Base-by-base conservation (phyloP, 306 rosid species). In the Malus domestica region DNA sequence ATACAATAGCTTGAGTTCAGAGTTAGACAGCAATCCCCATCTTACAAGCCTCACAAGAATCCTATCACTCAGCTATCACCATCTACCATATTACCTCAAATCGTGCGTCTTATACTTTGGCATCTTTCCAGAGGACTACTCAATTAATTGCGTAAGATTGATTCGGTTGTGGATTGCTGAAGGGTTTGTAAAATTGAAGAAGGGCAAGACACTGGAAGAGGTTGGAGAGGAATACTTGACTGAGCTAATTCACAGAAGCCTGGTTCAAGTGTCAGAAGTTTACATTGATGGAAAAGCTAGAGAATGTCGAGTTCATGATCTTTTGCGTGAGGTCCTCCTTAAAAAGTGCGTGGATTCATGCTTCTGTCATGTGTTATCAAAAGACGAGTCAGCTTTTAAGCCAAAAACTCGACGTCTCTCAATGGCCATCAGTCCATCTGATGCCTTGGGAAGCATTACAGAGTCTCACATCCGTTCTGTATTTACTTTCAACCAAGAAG, bases 31-130 rank as follows among this genome's bases (percentile, higher is more conserved):
- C 4, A 69, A 74, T 51, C 45, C 68, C 6, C 76, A 75, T 19
- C 76, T 80, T 7, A 8, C 55, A 16, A 74, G 49, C 18, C 45
- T 80, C 35, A 15, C 13, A 22, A 74, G 55, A 59, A 80, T 80
- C 25, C 2, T 80, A 11, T 67, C 55, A 4, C 19, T 60, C 6
- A 46, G 78, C 63, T 81, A 65, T 45, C 32, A 81, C 33, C 65
- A 81, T 19, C 32, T 76, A 46, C 84, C 84, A 3, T 67, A 65
- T 9, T 32, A 81, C 52, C 78, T 81, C 35, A 81, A 81, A 57
- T 81, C 69, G 0, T 81, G 80, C 18, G 45, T 25, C 29, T 35
- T 75, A 51, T 75, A 81, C 32, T 44, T 76, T 32, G 59, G 84
- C 15, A 25, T 76, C 2, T 81, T 76, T 71, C 75, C 80, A 0